Base-by-base conservation (phyloP, 2,329 filamentous ascomycete genomes). In the Hymenoscyphus salicellus region DNA sequence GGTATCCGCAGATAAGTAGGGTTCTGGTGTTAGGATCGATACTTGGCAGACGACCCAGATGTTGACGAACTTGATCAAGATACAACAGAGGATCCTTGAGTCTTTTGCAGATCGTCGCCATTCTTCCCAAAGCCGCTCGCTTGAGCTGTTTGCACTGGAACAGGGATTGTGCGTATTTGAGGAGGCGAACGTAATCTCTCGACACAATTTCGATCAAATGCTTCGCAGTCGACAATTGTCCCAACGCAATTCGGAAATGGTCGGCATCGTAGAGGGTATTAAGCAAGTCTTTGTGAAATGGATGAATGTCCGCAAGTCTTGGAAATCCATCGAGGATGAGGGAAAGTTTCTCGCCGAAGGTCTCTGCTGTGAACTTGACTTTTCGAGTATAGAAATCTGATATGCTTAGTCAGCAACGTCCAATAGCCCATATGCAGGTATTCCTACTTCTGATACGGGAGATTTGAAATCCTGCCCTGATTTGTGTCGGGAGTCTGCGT, bases 141-240 rank as follows among this genome's bases (percentile, higher is more conserved):
- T 99, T 99, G 74, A 99, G 87, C 83, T 98, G 93, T 82, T 99
- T 99, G 86, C 94, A 98, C 82, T 99, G 95, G 83, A 94, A 99
- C 69, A 99, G 85, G 74, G 89, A 96, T 82, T 97, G 93, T 63
- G 92, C 93, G 81, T 99, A 98, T 84, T 97, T 96, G 78, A 96
- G 86, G 56, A 99, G 86, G 70, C 95, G 92, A 68, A 99, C 93
- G 76, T 99, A 99, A 78, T 99, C 95, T 76, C 95, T 87, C 66
- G 92, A 90, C 68, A 99, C 95, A 62, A 93, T 96, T 84, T 99
- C 95, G 63, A 99, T 96, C 70, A 98, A 82, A 75, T 96, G 91
- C 82, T 97, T 98, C 61, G 95, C 95, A 4, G 95, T 98, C 55
- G 93, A 96, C 56, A 99, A 83, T 79, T 98, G 95, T 66, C 95